A percentile compares a stretch with the other conserved stretches of the same genome.
Conservation (phyloP, 108 stramenopile species). For the Conticribra weissflogii region DNA sequence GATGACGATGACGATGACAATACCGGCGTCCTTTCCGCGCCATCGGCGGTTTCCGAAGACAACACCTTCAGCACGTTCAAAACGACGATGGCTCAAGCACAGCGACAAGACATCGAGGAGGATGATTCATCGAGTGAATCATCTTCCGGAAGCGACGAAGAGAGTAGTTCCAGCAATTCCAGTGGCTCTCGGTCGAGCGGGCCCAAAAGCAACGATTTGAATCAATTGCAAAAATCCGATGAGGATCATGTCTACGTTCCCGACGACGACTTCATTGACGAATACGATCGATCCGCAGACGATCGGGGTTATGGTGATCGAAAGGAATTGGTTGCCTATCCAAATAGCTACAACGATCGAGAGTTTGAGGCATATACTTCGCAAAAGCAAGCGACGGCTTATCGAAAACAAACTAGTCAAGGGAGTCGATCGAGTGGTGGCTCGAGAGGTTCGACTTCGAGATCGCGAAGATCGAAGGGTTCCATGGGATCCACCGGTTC, state of each 20-base stretch:
- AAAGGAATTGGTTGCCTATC: neutral
- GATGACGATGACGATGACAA: slow-evolving; percentile 28
- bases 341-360: neutral
- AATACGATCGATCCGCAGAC: neutral
- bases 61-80: slow-evolving; percentile 35
- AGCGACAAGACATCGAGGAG: slow-evolving; percentile 27
- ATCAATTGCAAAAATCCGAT: neutral
- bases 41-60: slow-evolving; percentile 35
- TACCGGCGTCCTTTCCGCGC: slow-evolving; percentile 11
- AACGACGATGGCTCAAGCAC: slow-evolving; percentile 43
- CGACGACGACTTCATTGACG: neutral
- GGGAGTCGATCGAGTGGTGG: neutral
- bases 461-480: slow-evolving; percentile 11
- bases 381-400: neutral
- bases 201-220: neutral
- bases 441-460: too few species aligned
- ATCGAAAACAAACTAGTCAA: neutral
- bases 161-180: neutral
- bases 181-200: neutral
- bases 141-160: slow-evolving; percentile 19
- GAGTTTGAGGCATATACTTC: neutral
- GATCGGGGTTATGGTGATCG: neutral
- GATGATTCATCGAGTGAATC: slow-evolving; percentile 23
- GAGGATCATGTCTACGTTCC: slow-evolving; percentile 3
- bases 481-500: neutral